Evolutionary conservation across 177 flowering plant genomes (phyloP).

Genomic region (Viscum album): DNA sequence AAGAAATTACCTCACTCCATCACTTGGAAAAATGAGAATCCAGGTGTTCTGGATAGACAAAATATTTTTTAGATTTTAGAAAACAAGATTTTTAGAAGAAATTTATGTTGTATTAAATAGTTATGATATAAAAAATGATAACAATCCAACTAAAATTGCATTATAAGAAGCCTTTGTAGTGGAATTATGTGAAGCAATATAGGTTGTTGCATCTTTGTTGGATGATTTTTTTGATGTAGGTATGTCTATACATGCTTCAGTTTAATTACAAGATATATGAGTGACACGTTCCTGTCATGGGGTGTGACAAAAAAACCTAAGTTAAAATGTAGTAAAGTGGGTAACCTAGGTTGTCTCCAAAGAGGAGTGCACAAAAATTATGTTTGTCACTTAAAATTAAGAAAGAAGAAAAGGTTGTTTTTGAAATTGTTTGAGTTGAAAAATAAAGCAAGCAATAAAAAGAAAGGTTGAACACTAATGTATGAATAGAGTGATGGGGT

Average conservation of each 20-base stretch:
- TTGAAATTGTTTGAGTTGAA: too few relatives aligned
- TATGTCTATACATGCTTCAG: slow-evolving; percentile 16
- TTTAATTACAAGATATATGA: too few relatives aligned
- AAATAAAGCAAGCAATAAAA: too few relatives aligned
- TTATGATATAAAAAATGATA: slow-evolving; percentile 19
- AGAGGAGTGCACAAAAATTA: too few relatives aligned
- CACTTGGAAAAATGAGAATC: slow-evolving; percentile 82
- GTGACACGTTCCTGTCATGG: too few relatives aligned
- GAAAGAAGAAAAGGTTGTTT: too few relatives aligned
- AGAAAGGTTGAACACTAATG: too few relatives aligned
- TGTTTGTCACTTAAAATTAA: too few relatives aligned
- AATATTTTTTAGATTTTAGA: slow-evolving; percentile 34
- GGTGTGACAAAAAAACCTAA: too few relatives aligned
- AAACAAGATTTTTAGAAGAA: slow-evolving; percentile 19
- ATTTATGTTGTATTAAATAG: slow-evolving; percentile 9
- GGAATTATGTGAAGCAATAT: slow-evolving; percentile 68
- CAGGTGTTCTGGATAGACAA: slow-evolving; percentile 15
- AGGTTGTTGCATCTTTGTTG: slow-evolving; percentile 58
- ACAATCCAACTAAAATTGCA: slow-evolving; percentile 23
- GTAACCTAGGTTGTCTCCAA: too few relatives aligned
- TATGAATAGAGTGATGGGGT: too few relatives aligned
- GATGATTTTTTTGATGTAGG: slow-evolving; percentile 51
- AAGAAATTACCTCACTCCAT: slow-evolving; percentile 42
- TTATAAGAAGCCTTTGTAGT: slow-evolving; percentile 83
- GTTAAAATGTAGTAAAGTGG: too few relatives aligned